phyloP scores from a whole-genome alignment of 1,284 basidiomycete genomes.

The Meira miltonrushii region DNA sequence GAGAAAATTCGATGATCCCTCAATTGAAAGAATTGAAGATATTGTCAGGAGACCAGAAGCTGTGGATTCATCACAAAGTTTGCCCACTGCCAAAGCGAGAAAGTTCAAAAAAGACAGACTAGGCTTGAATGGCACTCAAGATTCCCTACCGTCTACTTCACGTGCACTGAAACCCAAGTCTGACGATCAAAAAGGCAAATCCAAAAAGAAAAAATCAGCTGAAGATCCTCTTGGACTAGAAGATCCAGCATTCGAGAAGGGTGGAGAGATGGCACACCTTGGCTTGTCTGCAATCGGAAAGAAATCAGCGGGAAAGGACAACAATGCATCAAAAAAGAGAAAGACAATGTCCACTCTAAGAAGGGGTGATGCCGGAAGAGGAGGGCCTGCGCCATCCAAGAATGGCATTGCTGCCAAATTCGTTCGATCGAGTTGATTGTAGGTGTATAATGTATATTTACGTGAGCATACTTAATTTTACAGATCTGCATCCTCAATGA shows the following conservation, averaged over 20 bases:
- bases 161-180: neutral
- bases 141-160: no score
- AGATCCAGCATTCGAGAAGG: constrained; percentile 3
- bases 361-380: no score
- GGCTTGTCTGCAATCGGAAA: neutral
- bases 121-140: neutral
- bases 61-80: neutral
- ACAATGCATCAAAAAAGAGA: no score
- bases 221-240: constrained; percentile 1
- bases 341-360: no score
- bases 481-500: no score
- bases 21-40: neutral
- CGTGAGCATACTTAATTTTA: no score
- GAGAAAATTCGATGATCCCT: neutral
- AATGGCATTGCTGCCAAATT: no score
- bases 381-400: no score
- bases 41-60: neutral
- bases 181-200: neutral
- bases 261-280: neutral
- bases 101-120: neutral
- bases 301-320: neutral
- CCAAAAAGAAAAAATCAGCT: neutral
- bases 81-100: neutral
- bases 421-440: no score
- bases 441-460: no score